These are phyloP conservation scores for Hortiboletus rubellus DNA, from an alignment of 1,284 basidiomycete genomes.

Conservation along the genomic window DNA sequence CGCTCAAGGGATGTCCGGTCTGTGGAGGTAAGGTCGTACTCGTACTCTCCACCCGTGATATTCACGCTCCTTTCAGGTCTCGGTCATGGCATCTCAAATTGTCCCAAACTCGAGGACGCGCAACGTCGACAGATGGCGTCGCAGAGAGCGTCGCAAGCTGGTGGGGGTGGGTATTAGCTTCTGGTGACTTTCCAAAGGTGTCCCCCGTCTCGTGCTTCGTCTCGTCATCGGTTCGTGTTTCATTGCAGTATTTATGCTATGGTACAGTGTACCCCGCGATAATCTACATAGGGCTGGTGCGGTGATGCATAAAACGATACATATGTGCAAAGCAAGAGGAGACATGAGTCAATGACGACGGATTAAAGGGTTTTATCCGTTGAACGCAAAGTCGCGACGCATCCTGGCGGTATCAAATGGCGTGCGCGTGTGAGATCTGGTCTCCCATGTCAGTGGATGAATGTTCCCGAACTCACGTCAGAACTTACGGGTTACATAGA, in stretches of 20 bases:
- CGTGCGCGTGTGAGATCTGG: conserved; percentile 6
- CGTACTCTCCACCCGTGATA: not conserved
- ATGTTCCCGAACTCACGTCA: not conserved
- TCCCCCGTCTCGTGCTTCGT: not conserved
- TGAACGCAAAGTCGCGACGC: conserved; percentile 24
- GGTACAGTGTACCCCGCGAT: conserved; percentile 12
- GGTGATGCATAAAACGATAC: conserved; percentile 5
- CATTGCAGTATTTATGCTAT: conserved; percentile 6
- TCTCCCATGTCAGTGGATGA: conserved; percentile 1
- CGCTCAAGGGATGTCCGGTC: conserved; percentile 87
- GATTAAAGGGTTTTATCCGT: conserved; percentile 11
- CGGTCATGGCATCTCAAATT: conserved; percentile 91
- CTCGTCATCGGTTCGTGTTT: not conserved
- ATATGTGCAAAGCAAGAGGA: conserved; percentile 11
- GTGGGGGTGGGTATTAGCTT: conserved; percentile 49
- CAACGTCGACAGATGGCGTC: conserved; percentile 86
- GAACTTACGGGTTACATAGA: conserved; percentile 25
- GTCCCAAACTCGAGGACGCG: conserved; percentile 95
- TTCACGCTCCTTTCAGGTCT: conserved; percentile 54
- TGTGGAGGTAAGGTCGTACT: conserved; percentile 74
- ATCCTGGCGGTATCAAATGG: conserved; percentile 21
- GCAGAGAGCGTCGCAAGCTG: conserved; percentile 69
- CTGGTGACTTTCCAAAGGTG: not conserved
- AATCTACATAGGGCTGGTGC: not conserved
- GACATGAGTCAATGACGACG: not conserved